A percentile compares a stretch with the other conserved stretches of the same genome.
Evolutionary conservation across 2,329 filamentous ascomycete species (phyloP).

Genomic region (Cladophialophora psammophila): DNA sequence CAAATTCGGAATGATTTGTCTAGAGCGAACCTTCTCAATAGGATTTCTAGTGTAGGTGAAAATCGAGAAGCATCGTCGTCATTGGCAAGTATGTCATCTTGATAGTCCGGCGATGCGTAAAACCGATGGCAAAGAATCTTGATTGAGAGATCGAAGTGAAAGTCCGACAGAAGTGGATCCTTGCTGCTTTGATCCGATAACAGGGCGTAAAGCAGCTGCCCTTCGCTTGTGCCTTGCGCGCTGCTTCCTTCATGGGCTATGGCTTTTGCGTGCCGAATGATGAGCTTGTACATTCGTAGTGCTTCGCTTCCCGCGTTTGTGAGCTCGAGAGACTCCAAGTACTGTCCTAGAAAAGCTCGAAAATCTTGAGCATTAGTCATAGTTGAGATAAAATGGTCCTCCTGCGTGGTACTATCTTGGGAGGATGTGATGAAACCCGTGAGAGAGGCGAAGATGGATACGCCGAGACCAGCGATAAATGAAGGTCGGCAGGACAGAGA

Average conservation of each 20-base stretch:
- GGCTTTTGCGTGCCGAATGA: conserved; percentile 72
- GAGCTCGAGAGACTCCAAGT: conserved; percentile 69
- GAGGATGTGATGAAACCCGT: conserved; percentile 76
- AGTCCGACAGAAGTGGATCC: conserved; percentile 70
- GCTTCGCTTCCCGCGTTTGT: conserved; percentile 52
- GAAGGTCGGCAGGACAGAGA: conserved; percentile 72
- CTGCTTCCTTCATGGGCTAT: conserved; percentile 74
- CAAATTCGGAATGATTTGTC: conserved; percentile 78
- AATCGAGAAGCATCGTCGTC: conserved; percentile 70
- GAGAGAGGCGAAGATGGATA: conserved; percentile 81
- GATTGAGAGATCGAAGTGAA: conserved; percentile 74
- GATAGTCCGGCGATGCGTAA: conserved; percentile 62
- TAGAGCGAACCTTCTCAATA: conserved; percentile 69
- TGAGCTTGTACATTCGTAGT: conserved; percentile 44
- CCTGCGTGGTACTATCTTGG: conserved; percentile 81
- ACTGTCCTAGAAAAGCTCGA: conserved; percentile 77
- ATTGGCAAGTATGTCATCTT: conserved; percentile 71
- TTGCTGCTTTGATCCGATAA: conserved; percentile 73
- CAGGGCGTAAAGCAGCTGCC: conserved; percentile 78
- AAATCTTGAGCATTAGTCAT: conserved; percentile 78
- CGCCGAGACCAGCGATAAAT: conserved; percentile 80
- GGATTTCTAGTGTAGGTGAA: conserved; percentile 76
- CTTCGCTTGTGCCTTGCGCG: conserved; percentile 74
- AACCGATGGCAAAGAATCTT: conserved; percentile 79
- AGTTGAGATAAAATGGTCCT: conserved; percentile 79